A percentile compares a stretch with the other conserved stretches of the same genome.
Conservation (phyloP, 225 moss, liverwort and hornwort species). For the Takakia lepidozioides region DNA sequence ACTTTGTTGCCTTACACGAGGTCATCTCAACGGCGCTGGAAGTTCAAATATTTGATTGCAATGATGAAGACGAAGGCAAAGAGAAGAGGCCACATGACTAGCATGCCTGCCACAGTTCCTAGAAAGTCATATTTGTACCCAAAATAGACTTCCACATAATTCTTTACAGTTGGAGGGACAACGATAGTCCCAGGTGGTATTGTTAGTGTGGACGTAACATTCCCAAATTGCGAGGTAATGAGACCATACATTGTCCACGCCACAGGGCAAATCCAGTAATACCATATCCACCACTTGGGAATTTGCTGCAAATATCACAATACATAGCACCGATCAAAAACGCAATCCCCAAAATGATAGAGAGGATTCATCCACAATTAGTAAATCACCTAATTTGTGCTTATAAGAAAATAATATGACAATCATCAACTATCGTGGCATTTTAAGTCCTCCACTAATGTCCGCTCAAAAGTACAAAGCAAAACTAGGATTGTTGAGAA, state of each 20-base stretch:
- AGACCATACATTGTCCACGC: conserved; percentile 37
- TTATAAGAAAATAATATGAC: too few species aligned
- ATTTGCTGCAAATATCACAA: conserved; percentile 22
- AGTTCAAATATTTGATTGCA: conserved; percentile 32
- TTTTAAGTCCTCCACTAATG: too few species aligned
- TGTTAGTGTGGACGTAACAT: conserved; percentile 6
- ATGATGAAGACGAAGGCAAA: conserved; percentile 25
- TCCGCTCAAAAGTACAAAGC: too few species aligned
- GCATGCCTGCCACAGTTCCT: conserved; percentile 16
- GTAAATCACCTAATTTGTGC: too few species aligned
- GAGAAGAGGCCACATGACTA: conserved; percentile 17
- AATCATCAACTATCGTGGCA: too few species aligned
- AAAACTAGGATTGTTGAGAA: too few species aligned
- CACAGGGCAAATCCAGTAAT: conserved; percentile 38
- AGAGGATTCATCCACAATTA: too few species aligned
- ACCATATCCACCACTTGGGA: conserved; percentile 49
- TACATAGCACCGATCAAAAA: not conserved
- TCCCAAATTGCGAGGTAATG: conserved; percentile 35
- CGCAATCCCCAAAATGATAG: not conserved
- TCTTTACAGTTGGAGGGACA: conserved; percentile 1
- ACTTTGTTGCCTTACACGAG: too few species aligned
- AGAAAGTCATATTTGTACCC: conserved; percentile 29
- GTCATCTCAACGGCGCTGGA: conserved; percentile 24
- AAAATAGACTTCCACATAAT: conserved; percentile 12
- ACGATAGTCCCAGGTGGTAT: not conserved